Evolutionary conservation across 2,329 filamentous ascomycete genomes (phyloP).

Genomic region (Venturia oleaginea): DNA sequence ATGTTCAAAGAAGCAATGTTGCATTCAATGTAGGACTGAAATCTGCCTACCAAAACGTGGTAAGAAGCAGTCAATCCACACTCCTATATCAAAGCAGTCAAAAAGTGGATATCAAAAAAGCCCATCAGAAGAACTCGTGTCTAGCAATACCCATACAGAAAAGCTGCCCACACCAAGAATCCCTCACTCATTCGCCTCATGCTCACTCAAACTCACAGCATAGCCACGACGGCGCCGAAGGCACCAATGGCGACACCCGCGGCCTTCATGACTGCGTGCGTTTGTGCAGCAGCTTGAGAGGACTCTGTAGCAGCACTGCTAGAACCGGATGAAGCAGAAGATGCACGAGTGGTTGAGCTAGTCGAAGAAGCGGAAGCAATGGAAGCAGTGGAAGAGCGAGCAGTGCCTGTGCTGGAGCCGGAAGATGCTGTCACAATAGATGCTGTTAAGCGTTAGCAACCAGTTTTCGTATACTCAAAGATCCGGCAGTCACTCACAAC

Average conservation of each 20-base stretch:
- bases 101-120: neutral
- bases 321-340: neutral
- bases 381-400: neutral
- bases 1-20: too few relatives aligned
- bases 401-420: neutral
- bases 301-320: neutral
- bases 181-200: neutral
- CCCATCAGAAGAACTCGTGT: too few relatives aligned
- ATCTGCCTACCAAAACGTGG: too few relatives aligned
- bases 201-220: neutral
- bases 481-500: neutral
- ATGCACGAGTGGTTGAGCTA: neutral
- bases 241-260: slow-evolving; percentile 10
- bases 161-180: too few relatives aligned
- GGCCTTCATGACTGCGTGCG: slow-evolving; percentile 5
- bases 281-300: neutral
- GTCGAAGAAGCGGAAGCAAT: neutral
- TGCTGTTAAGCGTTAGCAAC: neutral
- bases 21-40: too few relatives aligned
- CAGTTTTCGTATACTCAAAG: neutral
- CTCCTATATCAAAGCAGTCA: neutral
- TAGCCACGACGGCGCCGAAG: slow-evolving; percentile 6
- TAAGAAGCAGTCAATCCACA: neutral
- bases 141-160: neutral
- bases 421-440: neutral